Conservation (phyloP, 495 filamentous ascomycete species). For the Aspergillus funiculosus region DNA sequence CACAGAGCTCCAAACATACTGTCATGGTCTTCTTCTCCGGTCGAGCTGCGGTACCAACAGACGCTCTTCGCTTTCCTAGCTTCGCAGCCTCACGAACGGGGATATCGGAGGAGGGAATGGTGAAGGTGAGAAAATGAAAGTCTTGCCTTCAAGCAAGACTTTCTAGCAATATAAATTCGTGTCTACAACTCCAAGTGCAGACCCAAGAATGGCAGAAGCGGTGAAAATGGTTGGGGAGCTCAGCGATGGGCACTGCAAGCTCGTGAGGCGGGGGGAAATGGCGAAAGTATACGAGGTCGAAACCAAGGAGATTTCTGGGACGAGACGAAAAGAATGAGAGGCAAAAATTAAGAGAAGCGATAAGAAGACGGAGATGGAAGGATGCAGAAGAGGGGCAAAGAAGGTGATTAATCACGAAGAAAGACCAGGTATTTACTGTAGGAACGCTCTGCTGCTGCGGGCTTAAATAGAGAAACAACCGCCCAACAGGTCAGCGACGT, state of each 20-base stretch:
- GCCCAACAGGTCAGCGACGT: slow-evolving; percentile 27
- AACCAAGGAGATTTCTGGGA: slow-evolving; percentile 1
- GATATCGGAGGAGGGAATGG: slow-evolving; percentile 52
- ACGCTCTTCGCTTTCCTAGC: slow-evolving; percentile 82
- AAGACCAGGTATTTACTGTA: no score
- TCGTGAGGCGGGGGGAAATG: background rate
- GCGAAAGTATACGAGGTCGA: slow-evolving; percentile 11
- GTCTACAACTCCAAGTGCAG: slow-evolving; percentile 31
- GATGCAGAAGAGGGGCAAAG: slow-evolving; percentile 14
- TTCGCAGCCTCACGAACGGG: slow-evolving; percentile 52
- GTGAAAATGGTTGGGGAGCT: slow-evolving; percentile 30
- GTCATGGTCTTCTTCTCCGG: slow-evolving; percentile 80
- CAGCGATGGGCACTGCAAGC: background rate
- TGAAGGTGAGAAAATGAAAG: slow-evolving; percentile 43
- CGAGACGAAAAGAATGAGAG: slow-evolving; percentile 1
- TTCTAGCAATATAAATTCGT: slow-evolving; percentile 31
- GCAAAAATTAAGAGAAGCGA: slow-evolving; percentile 13
- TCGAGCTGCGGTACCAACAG: slow-evolving; percentile 58
- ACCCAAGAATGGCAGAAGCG: slow-evolving; percentile 22
- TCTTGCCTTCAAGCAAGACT: slow-evolving; percentile 51
- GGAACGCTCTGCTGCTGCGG: slow-evolving; percentile 4
- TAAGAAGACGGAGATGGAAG: slow-evolving; percentile 15
- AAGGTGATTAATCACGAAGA: slow-evolving; percentile 6
- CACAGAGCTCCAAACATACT: slow-evolving; percentile 46
- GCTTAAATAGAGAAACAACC: no score